Conservation (phyloP, 768 basidiomycete species). For the Panaeolus cyanescens region DNA sequence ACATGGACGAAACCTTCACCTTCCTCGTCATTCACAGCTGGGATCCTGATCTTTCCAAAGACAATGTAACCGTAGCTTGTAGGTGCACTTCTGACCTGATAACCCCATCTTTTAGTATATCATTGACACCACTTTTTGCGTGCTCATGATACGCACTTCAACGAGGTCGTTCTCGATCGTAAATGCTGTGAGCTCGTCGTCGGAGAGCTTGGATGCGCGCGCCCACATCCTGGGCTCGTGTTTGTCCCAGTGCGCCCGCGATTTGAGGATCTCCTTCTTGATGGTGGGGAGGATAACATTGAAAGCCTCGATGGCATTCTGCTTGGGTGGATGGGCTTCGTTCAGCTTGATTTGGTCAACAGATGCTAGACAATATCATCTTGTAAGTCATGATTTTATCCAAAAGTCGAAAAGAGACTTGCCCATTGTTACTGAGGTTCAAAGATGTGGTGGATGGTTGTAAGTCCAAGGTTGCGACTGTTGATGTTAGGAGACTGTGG, state of each 20-base stretch:
- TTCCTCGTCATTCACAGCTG: slow-evolving; percentile 60
- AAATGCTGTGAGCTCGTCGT: slow-evolving; percentile 55
- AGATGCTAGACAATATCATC: slow-evolving; percentile 42
- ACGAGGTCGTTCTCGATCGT: slow-evolving; percentile 45
- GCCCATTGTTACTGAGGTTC: slow-evolving; percentile 12
- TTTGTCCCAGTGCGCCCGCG: slow-evolving; percentile 69
- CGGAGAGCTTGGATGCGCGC: slow-evolving; percentile 51
- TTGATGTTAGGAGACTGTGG: background rate
- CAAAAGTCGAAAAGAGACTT: background rate
- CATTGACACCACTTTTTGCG: slow-evolving; percentile 24
- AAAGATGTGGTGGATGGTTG: background rate
- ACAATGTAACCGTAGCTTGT: slow-evolving; percentile 73
- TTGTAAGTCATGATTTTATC: background rate
- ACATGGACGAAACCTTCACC: slow-evolving; percentile 73
- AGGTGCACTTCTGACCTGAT: slow-evolving; percentile 50
- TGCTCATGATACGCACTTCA: slow-evolving; percentile 30
- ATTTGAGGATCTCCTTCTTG: slow-evolving; percentile 66
- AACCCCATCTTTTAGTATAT: slow-evolving; percentile 31
- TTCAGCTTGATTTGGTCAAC: slow-evolving; percentile 58
- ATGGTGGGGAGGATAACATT: slow-evolving; percentile 51
- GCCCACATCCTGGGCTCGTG: slow-evolving; percentile 78
- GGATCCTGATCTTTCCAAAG: slow-evolving; percentile 75
- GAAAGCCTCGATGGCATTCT: slow-evolving; percentile 69
- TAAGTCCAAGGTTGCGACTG: background rate
- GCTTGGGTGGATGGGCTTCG: slow-evolving; percentile 57